Base-by-base conservation (phyloP, 2,329 filamentous ascomycete species). In the Endothia cerciana region DNA sequence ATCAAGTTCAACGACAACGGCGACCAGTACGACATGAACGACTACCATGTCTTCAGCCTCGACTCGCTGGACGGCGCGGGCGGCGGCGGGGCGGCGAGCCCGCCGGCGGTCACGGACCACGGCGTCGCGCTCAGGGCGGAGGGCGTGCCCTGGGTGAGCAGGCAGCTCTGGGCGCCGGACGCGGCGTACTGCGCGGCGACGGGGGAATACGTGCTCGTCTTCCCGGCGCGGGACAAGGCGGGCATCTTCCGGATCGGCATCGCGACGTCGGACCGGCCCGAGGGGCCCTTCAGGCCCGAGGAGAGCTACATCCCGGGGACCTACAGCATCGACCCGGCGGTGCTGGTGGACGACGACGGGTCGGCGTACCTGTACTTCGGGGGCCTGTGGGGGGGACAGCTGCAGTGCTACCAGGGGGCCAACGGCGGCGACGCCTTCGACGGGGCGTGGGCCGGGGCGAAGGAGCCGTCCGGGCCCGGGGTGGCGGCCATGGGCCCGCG, bases 101-200 rank as follows among this genome's bases (percentile, higher is more conserved):
- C 38, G 49, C 36, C 36, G n/a, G 80, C 82, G 22, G 89, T 93
- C 2, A 88, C 83, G 25, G 91, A 93, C 79, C 91, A 93, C 78
- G 91, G 91, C 72, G 82, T 91, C 59, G 90, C 85, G 17, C 84
- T 94, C 49, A 82, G 81, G 63, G 80, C 85, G 55, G 82, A 85
- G 60, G 87, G 92, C 72, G 81, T 94, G 40, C 90, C 90, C 38
- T 94, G 91, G 91, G 91, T 88, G 0, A 87, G 85, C 36, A 92
- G 91, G 78, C 91, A 94, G 76, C 83, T 93, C 60, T 94, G 91
- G 91, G 91, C 91, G 0, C 91, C 91, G 19, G 91, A 94, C 76
- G 90, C 90, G 2, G 91, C 90, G 1, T 62, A 62, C 60, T 63
- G 65, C 33, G 77, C 75, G 72, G 88, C 87, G 72, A 82, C 90